Conservation (phyloP, 805 yeast species). For the Metschnikowia sp. region DNA sequence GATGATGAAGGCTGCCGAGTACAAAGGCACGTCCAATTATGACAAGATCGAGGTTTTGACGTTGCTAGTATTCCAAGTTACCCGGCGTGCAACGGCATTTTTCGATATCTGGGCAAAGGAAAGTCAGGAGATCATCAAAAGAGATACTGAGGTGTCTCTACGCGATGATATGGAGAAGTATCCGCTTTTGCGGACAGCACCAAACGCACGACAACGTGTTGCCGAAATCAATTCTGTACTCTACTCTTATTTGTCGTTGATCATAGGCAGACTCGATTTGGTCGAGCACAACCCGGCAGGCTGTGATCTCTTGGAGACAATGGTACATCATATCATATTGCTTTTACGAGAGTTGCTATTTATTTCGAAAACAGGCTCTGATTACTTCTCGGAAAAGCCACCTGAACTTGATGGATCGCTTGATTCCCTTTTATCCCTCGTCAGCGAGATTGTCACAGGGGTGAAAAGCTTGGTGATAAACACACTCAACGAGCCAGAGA, state of each 20-base stretch:
- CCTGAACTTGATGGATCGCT: constrained; percentile 46
- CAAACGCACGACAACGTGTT: constrained; percentile 59
- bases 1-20: constrained; percentile 73
- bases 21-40: constrained; percentile 57
- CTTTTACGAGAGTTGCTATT: constrained; percentile 60
- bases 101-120: constrained; percentile 72
- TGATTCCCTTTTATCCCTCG: constrained; percentile 56
- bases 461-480: constrained; percentile 61
- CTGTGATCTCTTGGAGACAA: constrained; percentile 60
- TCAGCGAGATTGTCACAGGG: constrained; percentile 61
- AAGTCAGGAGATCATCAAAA: constrained; percentile 43
- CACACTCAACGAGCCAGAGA: constrained; percentile 42
- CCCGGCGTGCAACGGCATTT: constrained; percentile 61
- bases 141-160: constrained; percentile 32
- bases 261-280: constrained; percentile 74
- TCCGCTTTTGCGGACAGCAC: constrained; percentile 50
- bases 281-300: constrained; percentile 72
- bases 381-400: constrained; percentile 36
- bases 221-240: constrained; percentile 61
- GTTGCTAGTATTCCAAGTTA: constrained; percentile 61
- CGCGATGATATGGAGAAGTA: constrained; percentile 39
- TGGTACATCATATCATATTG: constrained; percentile 66
- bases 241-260: constrained; percentile 59
- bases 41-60: constrained; percentile 61
- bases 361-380: constrained; percentile 51